Evolutionary conservation across 1,139 yeast species (phyloP).

Genomic region (Magnusiomyces tetraspermus): DNA sequence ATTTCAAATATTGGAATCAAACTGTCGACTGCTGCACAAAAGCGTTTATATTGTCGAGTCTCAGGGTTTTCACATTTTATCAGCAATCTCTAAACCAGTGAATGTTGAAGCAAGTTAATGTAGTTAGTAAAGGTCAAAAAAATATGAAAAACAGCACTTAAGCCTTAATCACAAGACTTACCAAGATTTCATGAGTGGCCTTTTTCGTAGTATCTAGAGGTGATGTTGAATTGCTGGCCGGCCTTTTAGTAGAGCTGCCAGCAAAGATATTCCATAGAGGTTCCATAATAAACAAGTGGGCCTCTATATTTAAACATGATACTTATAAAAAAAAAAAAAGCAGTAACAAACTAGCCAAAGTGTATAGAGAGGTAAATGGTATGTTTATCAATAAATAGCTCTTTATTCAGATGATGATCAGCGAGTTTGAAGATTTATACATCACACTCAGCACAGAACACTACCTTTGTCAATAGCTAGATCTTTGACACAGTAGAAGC

Average conservation of each 20-base stretch:
- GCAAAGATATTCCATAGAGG: constrained; percentile 18
- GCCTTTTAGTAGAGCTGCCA: constrained; percentile 8
- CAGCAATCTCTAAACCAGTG: constrained; percentile 5
- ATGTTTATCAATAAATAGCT: too few species aligned
- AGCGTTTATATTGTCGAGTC: neutral
- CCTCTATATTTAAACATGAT: neutral
- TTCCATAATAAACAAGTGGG: constrained; percentile 8
- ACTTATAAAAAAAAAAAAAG: neutral
- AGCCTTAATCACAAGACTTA: neutral
- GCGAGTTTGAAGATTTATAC: too few species aligned
- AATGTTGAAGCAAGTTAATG: neutral
- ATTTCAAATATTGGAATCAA: constrained; percentile 11
- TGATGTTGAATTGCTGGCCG: constrained; percentile 4
- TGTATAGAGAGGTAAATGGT: too few species aligned
- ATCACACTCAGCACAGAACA: too few species aligned
- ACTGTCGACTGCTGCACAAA: constrained; percentile 2
- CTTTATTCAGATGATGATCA: too few species aligned
- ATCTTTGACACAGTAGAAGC: too few species aligned
- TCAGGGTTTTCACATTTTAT: neutral
- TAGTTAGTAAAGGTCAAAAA: constrained; percentile 3
- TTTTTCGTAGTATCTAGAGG: constrained; percentile 18
- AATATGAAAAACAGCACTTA: neutral
- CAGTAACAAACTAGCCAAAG: neutral
- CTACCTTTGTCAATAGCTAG: too few species aligned
- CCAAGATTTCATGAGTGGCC: constrained; percentile 16